Evolutionary conservation across 2,329 filamentous ascomycete genomes (phyloP).

Genomic region (Metarhizium sp.): DNA sequence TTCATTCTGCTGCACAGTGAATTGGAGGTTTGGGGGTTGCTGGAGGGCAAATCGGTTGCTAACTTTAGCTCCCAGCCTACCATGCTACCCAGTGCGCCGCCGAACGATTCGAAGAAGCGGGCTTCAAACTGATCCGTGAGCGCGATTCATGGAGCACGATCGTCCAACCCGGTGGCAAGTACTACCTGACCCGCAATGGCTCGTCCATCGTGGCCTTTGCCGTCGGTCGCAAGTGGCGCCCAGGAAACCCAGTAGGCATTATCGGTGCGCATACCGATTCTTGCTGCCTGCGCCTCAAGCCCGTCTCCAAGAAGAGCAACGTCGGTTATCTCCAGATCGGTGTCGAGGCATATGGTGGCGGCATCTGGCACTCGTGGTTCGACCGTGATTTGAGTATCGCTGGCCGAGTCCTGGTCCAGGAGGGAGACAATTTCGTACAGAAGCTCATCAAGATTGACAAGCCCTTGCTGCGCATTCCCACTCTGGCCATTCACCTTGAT

Average conservation of each 20-base stretch:
- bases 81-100: constrained; percentile 81
- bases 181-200: constrained; percentile 89
- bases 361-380: constrained; percentile 98
- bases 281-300: constrained; percentile 84
- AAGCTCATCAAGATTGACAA: constrained; percentile 85
- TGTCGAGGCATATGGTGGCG: constrained; percentile 93
- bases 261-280: constrained; percentile 96
- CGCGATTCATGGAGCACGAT: constrained; percentile 78
- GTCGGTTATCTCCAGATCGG: constrained; percentile 90
- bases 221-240: constrained; percentile 81
- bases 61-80: constrained; percentile 55
- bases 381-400: constrained; percentile 89
- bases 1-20: not conserved
- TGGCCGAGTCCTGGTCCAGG: constrained; percentile 74
- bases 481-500: constrained; percentile 87
- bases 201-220: constrained; percentile 91
- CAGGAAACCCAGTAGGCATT: constrained; percentile 86
- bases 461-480: constrained; percentile 86
- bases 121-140: constrained; percentile 83
- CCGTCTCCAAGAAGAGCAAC: constrained; percentile 78
- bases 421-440: constrained; percentile 63
- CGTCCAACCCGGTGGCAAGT: constrained; percentile 81
- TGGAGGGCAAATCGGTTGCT: not conserved
- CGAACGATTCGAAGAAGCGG: constrained; percentile 66
- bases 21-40: not conserved